These are phyloP conservation scores for Bryoerythrophyllum caledonicum DNA, from an alignment of 225 moss, liverwort and hornwort genomes.

Conservation along the genomic window DNA sequence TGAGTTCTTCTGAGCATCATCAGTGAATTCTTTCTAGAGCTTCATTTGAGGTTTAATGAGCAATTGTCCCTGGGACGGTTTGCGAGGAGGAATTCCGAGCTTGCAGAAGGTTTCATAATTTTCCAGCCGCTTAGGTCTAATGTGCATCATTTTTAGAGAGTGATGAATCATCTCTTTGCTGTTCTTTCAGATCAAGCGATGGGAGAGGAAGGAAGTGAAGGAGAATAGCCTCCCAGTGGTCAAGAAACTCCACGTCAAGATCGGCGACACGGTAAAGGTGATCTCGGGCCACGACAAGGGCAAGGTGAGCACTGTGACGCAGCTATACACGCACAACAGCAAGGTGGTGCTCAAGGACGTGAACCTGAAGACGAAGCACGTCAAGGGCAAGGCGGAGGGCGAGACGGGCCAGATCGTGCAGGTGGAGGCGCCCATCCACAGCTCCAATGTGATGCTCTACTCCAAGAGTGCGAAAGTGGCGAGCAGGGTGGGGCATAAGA, in stretches of 20 bases:
- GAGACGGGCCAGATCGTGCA: conserved; percentile 94
- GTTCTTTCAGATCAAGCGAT: conserved; percentile 71
- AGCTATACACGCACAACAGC: conserved; percentile 82
- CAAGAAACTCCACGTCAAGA: conserved; percentile 81
- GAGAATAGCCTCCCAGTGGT: conserved; percentile 85
- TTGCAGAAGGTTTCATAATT: background rate
- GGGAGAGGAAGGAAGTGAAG: conserved; percentile 98
- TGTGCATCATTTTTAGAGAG: background rate
- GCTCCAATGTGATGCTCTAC: conserved; percentile 97
- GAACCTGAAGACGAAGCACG: conserved; percentile 96
- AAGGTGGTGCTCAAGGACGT: conserved; percentile 86
- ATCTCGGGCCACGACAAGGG: conserved; percentile 74
- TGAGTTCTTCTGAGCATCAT: conserved; percentile 18
- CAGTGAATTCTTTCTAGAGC: background rate
- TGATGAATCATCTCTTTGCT: no score
- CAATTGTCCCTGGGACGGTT: background rate
- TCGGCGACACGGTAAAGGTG: conserved; percentile 95
- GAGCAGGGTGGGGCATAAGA: conserved; percentile 95
- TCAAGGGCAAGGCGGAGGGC: conserved; percentile 93
- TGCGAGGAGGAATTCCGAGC: background rate
- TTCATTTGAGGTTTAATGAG: no score
- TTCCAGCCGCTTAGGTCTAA: conserved; percentile 13
- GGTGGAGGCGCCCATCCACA: conserved; percentile 92
- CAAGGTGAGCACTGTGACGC: conserved; percentile 72
- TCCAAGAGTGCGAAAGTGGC: conserved; percentile 87